phyloP scores from a whole-genome alignment of 495 filamentous ascomycete species.

The Aspergillus cristatus region DNA sequence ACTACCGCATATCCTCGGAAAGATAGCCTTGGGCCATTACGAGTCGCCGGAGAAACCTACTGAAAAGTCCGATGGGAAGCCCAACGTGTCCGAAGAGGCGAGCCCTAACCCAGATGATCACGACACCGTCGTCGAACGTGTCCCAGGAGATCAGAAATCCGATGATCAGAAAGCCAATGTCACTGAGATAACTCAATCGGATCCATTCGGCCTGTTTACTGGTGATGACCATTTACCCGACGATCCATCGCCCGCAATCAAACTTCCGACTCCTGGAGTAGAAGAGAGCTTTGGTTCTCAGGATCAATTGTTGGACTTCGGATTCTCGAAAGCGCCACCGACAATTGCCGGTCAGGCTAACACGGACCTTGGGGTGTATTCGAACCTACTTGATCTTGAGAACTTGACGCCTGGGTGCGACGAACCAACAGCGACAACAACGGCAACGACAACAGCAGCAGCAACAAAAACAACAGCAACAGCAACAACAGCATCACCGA shows the following conservation, averaged over 20 bases:
- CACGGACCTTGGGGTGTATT: not conserved
- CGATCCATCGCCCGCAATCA: too few species aligned
- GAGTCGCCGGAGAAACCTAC: slow-evolving; percentile 4
- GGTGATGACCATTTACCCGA: not conserved
- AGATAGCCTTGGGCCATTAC: slow-evolving; percentile 47
- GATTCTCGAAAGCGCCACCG: slow-evolving; percentile 1
- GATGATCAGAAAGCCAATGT: not conserved
- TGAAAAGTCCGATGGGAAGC: not conserved
- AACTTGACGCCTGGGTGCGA: not conserved
- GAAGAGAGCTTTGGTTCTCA: slow-evolving; percentile 5
- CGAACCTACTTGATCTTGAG: slow-evolving; percentile 1
- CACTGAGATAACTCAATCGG: not conserved
- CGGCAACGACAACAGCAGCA: not conserved
- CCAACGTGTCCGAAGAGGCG: not conserved
- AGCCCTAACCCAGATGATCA: too few species aligned
- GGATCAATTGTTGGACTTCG: slow-evolving; percentile 15
- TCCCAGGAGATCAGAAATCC: too few species aligned
- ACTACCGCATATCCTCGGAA: slow-evolving; percentile 62
- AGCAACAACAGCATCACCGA: slow-evolving; percentile 1
- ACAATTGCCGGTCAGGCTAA: not conserved
- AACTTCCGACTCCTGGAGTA: not conserved
- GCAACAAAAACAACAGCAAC: slow-evolving; percentile 2
- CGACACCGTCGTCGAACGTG: too few species aligned
- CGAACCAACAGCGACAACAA: not conserved
- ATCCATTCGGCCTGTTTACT: slow-evolving; percentile 9